Base-by-base conservation (phyloP, 495 filamentous ascomycete genomes). In the Letharia columbiana region DNA sequence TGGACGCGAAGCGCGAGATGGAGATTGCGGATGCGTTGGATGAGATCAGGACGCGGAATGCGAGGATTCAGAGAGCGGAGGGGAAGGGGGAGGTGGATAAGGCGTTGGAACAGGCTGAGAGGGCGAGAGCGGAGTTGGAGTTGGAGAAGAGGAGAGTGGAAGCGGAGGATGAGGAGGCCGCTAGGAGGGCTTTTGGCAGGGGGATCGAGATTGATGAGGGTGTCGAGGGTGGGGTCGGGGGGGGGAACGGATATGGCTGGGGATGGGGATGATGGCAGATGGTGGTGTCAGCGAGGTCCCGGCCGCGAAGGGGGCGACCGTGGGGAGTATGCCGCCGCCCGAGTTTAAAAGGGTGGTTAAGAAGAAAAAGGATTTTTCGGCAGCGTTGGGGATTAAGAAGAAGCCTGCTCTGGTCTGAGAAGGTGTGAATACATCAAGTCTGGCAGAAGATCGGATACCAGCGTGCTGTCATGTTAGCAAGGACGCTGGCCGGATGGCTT, bases 1-100 rank as follows among this genome's bases (percentile, higher is more conserved):
- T 87, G 39, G 95, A 99, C 75, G 91, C 91, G n/a, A 96, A 94
- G 80, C 80, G 88, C 64, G 95, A 98, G 79, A 98, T 99, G 95
- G 89, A 87, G 59, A 89, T 98, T 70, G 95, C 95, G 45, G 95
- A 99, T 79, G 91, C 91, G 41, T 77, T 99, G 68, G 95, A 99
- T 76, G 92, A 98, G 78, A 97, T 98, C 58, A 80, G 94, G 65
- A 91, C 86, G 49, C 77, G 93, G 69, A 99, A 98, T 79, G 95
- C 94, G 23, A 81, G 91, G 69, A 83, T 92, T 37, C 89, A 92
- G 76, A 81, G 88, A 70, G 87, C 85, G 63, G 86, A 88, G 63
- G 80, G 84, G 66, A 86, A 86, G 3, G 79, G 80, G 58, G 79
- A 73, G 71, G 77, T 78, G 11, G 76, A 74, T 15, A 81, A 76